These are phyloP conservation scores for Cornus controversa DNA, from an alignment of 148 eudicot species.

Conservation along the genomic window DNA sequence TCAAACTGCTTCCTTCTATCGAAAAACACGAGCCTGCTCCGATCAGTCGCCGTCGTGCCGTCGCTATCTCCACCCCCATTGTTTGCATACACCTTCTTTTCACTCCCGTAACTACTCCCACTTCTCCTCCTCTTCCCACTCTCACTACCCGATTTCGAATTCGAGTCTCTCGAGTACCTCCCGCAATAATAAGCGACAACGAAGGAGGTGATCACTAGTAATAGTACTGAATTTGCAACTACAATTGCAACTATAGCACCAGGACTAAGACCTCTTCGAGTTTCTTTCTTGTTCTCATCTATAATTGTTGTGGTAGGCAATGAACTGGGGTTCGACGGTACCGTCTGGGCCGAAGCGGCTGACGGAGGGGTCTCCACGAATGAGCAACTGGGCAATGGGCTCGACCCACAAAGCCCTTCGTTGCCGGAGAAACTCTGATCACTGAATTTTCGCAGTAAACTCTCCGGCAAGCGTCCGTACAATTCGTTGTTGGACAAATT, in stretches of 20 bases:
- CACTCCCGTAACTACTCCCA: constrained; percentile 68
- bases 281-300: constrained; percentile 13
- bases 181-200: constrained; percentile 49
- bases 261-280: constrained; percentile 35
- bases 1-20: constrained; percentile 74
- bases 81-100: constrained; percentile 57
- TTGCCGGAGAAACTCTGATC: constrained; percentile 66
- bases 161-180: constrained; percentile 33
- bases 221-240: constrained; percentile 42
- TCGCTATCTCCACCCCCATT: constrained; percentile 65
- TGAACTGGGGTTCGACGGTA: constrained; percentile 69
- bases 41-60: constrained; percentile 52
- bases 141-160: constrained; percentile 38
- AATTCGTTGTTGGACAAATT: constrained; percentile 72
- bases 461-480: constrained; percentile 45
- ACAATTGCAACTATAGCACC: constrained; percentile 54
- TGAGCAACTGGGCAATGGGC: constrained; percentile 52
- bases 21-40: constrained; percentile 69
- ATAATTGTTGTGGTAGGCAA: constrained; percentile 27
- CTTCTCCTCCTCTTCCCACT: constrained; percentile 64
- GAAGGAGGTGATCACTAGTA: constrained; percentile 43
- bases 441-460: constrained; percentile 40
- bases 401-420: constrained; percentile 59
- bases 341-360: constrained; percentile 41
- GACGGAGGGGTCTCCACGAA: constrained; percentile 25